Evolutionary conservation across 129 eudicot species (phyloP).

Genomic region (Gnaphalium uliginosum): DNA sequence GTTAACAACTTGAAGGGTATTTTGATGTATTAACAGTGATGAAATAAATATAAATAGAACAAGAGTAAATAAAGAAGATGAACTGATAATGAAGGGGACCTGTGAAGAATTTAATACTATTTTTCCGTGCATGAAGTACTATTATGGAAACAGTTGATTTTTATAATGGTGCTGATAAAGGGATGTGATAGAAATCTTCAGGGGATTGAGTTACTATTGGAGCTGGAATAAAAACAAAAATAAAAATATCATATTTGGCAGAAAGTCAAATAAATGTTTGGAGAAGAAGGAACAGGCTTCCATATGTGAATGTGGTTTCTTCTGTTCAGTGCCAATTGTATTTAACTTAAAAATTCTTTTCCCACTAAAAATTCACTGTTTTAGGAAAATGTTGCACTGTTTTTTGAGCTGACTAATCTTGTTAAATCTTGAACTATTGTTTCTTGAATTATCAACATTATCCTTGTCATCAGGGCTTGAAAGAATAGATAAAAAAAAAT

Average conservation of each 20-base stretch:
- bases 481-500: background rate
- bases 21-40: constrained; percentile 11
- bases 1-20: constrained; percentile 21
- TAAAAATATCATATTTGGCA: constrained; percentile 13
- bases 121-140: constrained; percentile 39
- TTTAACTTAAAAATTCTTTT: constrained; percentile 26
- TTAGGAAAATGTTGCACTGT: constrained; percentile 49
- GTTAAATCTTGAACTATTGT: constrained; percentile 30
- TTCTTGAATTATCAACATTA: constrained; percentile 25
- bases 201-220: constrained; percentile 41
- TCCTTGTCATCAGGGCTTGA: constrained; percentile 28
- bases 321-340: constrained; percentile 27
- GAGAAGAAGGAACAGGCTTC: constrained; percentile 40
- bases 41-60: background rate
- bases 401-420: constrained; percentile 28
- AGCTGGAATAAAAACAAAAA: constrained; percentile 11
- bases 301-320: constrained; percentile 19
- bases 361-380: constrained; percentile 26
- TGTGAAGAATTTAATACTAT: constrained; percentile 12
- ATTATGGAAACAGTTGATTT: constrained; percentile 26
- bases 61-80: background rate
- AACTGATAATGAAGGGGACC: constrained; percentile 17
- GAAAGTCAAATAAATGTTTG: constrained; percentile 35
- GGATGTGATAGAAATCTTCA: constrained; percentile 20
- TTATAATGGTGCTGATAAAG: constrained; percentile 11